phyloP scores from a whole-genome alignment of 306 rosid genomes.

The Hippophae tibetana region DNA sequence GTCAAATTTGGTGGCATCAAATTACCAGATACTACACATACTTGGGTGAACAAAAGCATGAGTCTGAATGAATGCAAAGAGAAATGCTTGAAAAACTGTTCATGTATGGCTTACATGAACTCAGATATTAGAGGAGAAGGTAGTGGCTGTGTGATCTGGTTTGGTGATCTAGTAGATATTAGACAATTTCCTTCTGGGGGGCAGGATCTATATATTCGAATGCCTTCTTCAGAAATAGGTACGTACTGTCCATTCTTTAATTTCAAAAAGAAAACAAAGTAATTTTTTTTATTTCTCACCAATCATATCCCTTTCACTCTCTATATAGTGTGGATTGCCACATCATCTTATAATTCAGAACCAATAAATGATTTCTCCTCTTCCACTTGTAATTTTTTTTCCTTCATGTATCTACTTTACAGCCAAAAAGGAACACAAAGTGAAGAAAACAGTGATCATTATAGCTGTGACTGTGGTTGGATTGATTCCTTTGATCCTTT shows the following conservation, averaged over 20 bases:
- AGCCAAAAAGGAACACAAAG: conserved; percentile 1
- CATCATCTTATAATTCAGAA: too few species aligned
- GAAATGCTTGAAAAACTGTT: conserved; percentile 40
- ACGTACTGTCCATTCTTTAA: background rate
- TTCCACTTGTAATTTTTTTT: background rate
- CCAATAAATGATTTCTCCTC: background rate
- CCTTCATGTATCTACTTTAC: background rate
- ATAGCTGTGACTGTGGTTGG: background rate
- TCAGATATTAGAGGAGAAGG: conserved; percentile 34
- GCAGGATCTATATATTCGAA: conserved; percentile 32
- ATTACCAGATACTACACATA: conserved; percentile 35
- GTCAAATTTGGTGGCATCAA: conserved; percentile 23
- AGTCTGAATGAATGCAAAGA: conserved; percentile 32
- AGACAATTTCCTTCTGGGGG: conserved; percentile 17
- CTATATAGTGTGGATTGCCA: too few species aligned
- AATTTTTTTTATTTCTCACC: too few species aligned
- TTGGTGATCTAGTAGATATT: conserved; percentile 32
- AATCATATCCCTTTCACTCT: too few species aligned
- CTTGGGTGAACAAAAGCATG: conserved; percentile 38
- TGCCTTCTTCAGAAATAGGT: conserved; percentile 24
- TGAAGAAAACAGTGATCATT: conserved; percentile 3
- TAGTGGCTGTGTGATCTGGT: conserved; percentile 53
- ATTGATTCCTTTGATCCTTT: conserved; percentile 13
- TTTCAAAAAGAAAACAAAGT: background rate
- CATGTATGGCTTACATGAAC: conserved; percentile 46